A percentile compares a stretch with the other conserved stretches of the same genome.
These are phyloP conservation scores for Aegle marmelos DNA, from an alignment of 345 rosid genomes.

Conservation along the genomic window DNA sequence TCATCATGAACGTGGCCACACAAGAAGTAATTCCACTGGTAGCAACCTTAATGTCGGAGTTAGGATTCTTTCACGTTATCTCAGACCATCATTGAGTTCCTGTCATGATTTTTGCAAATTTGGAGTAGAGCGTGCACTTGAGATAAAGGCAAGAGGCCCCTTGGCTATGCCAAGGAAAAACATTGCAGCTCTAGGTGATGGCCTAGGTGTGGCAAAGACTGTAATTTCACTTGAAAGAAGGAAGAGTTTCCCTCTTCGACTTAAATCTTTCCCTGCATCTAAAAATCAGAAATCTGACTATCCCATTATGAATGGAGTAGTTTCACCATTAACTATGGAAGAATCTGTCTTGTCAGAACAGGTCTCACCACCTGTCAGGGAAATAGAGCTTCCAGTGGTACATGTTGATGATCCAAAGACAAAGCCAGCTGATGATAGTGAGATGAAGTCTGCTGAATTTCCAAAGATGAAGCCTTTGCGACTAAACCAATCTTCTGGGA, in stretches of 20 bases:
- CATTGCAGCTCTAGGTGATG: neutral
- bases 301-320: constrained; percentile 18
- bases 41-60: constrained; percentile 24
- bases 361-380: neutral
- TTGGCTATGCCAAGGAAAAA: constrained; percentile 6
- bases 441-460: constrained; percentile 1
- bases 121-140: constrained; percentile 37
- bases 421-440: constrained; percentile 4
- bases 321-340: constrained; percentile 15
- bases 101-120: constrained; percentile 82
- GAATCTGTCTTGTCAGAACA: constrained; percentile 14
- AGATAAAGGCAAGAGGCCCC: constrained; percentile 34
- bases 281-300: constrained; percentile 11
- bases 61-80: constrained; percentile 56
- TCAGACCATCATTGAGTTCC: constrained; percentile 54
- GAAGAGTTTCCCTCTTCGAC: constrained; percentile 10
- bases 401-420: constrained; percentile 5
- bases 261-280: constrained; percentile 13
- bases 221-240: constrained; percentile 23
- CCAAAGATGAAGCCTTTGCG: constrained; percentile 10
- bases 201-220: constrained; percentile 12
- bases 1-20: constrained; percentile 23
- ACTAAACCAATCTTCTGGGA: constrained; percentile 6
- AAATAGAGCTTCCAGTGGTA: neutral
- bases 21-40: constrained; percentile 51